Evolutionary conservation across 768 basidiomycete species (phyloP).

Genomic region (Mycena maculata): DNA sequence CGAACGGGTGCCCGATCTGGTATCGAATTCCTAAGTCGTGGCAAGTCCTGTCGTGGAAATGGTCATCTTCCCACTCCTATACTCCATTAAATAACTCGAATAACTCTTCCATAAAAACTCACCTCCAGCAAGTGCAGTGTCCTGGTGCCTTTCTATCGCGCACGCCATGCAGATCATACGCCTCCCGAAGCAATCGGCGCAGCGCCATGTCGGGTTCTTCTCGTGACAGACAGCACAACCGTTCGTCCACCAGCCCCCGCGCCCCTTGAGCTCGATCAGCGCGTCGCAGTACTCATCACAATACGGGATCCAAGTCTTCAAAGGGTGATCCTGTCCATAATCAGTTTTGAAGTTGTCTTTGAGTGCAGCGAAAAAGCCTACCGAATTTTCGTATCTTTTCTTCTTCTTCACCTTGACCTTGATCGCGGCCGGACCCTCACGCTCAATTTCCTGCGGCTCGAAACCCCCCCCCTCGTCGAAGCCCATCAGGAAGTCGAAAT

Average conservation of each 20-base stretch:
- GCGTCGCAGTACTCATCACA: constrained; percentile 30
- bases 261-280: constrained; percentile 28
- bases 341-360: background rate
- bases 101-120: background rate
- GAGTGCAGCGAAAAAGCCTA: background rate
- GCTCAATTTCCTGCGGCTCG: too few species aligned
- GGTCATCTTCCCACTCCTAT: constrained; percentile 37
- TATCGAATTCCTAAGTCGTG: constrained; percentile 16
- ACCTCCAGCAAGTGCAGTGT: constrained; percentile 37
- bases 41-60: constrained; percentile 25
- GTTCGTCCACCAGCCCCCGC: constrained; percentile 24
- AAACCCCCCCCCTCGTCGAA: too few species aligned
- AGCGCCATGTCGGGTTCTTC: constrained; percentile 12
- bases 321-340: background rate
- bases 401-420: background rate
- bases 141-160: constrained; percentile 21
- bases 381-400: background rate
- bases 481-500: too few species aligned
- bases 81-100: too few species aligned
- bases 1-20: constrained; percentile 37
- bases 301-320: background rate
- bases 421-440: too few species aligned
- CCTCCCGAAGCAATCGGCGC: constrained; percentile 29
- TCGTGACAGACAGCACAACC: background rate
- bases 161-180: constrained; percentile 30